Percentiles rank a stretch among this genome's conserved stretches.
Conservation (phyloP, 2,329 filamentous ascomycete genomes). For the Fusarium torulosum region DNA sequence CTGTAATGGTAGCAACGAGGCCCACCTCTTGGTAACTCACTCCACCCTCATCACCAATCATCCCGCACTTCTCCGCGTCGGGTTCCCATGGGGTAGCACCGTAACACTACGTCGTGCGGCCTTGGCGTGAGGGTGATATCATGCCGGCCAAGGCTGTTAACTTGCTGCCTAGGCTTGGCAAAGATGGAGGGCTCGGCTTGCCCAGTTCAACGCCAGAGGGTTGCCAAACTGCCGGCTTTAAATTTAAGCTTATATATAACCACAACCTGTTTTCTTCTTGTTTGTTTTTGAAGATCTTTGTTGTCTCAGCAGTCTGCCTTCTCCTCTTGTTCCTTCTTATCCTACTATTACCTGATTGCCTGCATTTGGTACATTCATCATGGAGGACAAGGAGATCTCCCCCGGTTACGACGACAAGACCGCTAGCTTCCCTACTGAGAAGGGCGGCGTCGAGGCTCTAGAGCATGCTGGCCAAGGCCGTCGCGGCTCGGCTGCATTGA, state of each 20-base stretch:
- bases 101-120: background rate
- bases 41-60: constrained; percentile 11
- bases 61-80: constrained; percentile 12
- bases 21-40: no score
- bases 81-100: constrained; percentile 28
- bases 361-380: background rate
- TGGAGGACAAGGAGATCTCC: constrained; percentile 30
- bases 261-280: background rate
- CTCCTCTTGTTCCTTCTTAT: background rate
- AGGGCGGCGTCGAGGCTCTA: constrained; percentile 20
- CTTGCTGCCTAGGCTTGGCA: constrained; percentile 36
- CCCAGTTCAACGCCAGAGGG: constrained; percentile 24
- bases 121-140: constrained; percentile 23
- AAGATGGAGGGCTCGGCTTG: constrained; percentile 20
- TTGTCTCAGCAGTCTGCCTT: constrained; percentile 7
- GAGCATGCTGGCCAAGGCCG: constrained; percentile 19
- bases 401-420: constrained; percentile 26
- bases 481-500: constrained; percentile 18
- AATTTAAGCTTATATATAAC: constrained; percentile 36
- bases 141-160: constrained; percentile 34
- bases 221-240: constrained; percentile 22
- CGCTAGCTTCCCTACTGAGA: constrained; percentile 2
- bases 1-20: no score
- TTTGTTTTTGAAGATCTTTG: background rate
- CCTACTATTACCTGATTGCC: background rate